These are phyloP conservation scores for Aphanocladium album DNA, from an alignment of 2,329 filamentous ascomycete genomes.

Conservation along the genomic window DNA sequence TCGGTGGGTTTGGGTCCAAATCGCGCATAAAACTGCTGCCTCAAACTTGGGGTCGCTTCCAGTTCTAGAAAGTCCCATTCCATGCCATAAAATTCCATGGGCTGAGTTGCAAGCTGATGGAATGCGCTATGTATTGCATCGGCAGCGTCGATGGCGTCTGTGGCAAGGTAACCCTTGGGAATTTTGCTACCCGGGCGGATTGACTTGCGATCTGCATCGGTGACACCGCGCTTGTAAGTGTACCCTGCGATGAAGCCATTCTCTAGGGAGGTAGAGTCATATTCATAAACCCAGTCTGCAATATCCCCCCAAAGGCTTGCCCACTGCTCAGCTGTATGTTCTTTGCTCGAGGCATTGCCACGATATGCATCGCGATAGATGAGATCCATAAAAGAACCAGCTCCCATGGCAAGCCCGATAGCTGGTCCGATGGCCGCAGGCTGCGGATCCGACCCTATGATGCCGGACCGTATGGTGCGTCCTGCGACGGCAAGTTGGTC, in stretches of 20 bases:
- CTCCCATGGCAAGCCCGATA: background rate
- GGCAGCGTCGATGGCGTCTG: background rate
- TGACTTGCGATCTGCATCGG: background rate
- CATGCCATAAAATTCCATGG: slow-evolving; percentile 1
- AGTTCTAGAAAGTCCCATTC: slow-evolving; percentile 1
- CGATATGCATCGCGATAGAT: background rate
- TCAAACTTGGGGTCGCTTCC: background rate
- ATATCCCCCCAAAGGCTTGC: background rate
- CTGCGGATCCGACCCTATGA: background rate
- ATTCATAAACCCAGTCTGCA: slow-evolving; percentile 2
- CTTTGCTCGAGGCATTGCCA: background rate
- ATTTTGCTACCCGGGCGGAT: background rate
- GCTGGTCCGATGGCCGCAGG: background rate
- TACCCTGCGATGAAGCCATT: background rate
- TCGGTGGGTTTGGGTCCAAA: background rate
- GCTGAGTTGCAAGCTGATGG: background rate
- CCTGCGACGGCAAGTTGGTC: background rate
- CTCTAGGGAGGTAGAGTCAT: background rate
- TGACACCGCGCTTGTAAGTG: background rate
- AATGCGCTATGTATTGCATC: background rate
- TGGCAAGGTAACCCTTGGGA: background rate
- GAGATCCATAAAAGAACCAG: background rate
- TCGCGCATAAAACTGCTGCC: background rate
- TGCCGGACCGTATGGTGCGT: background rate
- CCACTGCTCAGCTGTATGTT: background rate